These are phyloP conservation scores for Aspergillus pseudoglaucus DNA, from an alignment of 2,329 filamentous ascomycete genomes.

Conservation along the genomic window DNA sequence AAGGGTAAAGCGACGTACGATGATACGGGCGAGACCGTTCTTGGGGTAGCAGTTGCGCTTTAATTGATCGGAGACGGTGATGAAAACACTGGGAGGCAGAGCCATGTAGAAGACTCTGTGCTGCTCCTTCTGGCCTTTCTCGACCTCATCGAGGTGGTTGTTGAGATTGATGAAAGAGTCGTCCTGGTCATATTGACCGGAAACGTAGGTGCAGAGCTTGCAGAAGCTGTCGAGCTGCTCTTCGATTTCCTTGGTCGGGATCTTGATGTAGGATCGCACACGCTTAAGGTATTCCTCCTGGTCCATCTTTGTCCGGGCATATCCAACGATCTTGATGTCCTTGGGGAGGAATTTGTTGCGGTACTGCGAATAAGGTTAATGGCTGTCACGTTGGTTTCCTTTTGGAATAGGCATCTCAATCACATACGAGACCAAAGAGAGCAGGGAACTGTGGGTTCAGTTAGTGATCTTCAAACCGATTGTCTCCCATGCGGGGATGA, in stretches of 20 bases:
- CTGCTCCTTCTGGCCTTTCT: slow-evolving; percentile 73
- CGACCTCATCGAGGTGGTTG: slow-evolving; percentile 77
- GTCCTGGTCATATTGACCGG: slow-evolving; percentile 97
- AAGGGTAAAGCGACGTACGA: slow-evolving; percentile 54
- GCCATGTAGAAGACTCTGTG: slow-evolving; percentile 99
- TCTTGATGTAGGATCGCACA: slow-evolving; percentile 98
- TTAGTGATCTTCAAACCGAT: slow-evolving; percentile 13
- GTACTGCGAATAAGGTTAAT: slow-evolving; percentile 53
- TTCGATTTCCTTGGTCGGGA: slow-evolving; percentile 93
- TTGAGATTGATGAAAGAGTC: slow-evolving; percentile 84
- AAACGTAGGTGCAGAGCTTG: slow-evolving; percentile 81
- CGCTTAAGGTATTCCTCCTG: slow-evolving; percentile 89
- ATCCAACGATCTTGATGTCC: slow-evolving; percentile 94
- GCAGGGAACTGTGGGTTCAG: slow-evolving; percentile 70
- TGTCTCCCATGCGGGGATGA: slow-evolving; percentile 1
- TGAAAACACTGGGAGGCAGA: slow-evolving; percentile 94
- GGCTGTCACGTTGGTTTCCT: not conserved
- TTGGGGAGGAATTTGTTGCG: slow-evolving; percentile 97
- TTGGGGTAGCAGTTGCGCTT: slow-evolving; percentile 96
- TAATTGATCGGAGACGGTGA: slow-evolving; percentile 90
- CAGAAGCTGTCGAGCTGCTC: slow-evolving; percentile 90
- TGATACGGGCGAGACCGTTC: slow-evolving; percentile 84
- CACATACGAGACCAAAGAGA: slow-evolving; percentile 89
- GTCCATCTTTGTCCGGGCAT: slow-evolving; percentile 99
- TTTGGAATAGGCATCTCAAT: slow-evolving; percentile 1